Evolutionary conservation across 169 alveolate genomes (phyloP).

Genomic region (Eimeria necatrix): DNA sequence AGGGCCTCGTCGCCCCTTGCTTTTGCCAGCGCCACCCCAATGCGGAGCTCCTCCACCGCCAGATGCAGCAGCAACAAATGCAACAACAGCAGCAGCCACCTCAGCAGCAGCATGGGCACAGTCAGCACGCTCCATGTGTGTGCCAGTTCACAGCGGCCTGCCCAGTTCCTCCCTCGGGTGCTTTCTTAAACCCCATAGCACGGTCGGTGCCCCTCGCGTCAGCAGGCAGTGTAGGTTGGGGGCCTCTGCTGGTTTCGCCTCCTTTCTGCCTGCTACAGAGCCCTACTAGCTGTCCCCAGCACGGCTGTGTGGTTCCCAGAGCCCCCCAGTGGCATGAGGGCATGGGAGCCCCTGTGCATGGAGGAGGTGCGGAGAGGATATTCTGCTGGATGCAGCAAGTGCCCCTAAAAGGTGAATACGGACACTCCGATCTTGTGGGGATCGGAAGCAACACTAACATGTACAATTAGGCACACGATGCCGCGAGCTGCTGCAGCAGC

Average conservation of each 20-base stretch:
- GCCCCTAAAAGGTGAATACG: background rate
- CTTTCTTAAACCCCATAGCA: background rate
- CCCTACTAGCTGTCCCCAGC: background rate
- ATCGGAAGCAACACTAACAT: background rate
- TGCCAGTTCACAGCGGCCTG: slow-evolving; percentile 2
- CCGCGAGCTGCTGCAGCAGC: background rate
- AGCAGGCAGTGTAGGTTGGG: background rate
- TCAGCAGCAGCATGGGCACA: background rate
- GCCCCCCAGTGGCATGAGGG: slow-evolving; percentile 40
- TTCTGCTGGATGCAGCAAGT: slow-evolving; percentile 60
- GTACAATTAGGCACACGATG: background rate
- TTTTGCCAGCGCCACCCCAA: slow-evolving; percentile 14
- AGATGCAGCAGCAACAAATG: slow-evolving; percentile 18
- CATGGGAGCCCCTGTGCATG: slow-evolving; percentile 3
- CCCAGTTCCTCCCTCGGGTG: background rate
- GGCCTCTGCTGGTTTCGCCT: background rate
- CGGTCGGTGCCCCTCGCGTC: background rate
- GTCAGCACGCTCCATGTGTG: slow-evolving; percentile 5
- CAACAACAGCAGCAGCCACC: slow-evolving; percentile 9
- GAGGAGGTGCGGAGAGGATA: slow-evolving; percentile 32
- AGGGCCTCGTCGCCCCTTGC: background rate
- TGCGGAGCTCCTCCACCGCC: slow-evolving; percentile 1
- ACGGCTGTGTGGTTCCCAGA: background rate
- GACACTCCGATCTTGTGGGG: background rate
- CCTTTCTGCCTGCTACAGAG: background rate